Conservation (phyloP, 805 yeast genomes). For the Lipomyces orientalis region DNA sequence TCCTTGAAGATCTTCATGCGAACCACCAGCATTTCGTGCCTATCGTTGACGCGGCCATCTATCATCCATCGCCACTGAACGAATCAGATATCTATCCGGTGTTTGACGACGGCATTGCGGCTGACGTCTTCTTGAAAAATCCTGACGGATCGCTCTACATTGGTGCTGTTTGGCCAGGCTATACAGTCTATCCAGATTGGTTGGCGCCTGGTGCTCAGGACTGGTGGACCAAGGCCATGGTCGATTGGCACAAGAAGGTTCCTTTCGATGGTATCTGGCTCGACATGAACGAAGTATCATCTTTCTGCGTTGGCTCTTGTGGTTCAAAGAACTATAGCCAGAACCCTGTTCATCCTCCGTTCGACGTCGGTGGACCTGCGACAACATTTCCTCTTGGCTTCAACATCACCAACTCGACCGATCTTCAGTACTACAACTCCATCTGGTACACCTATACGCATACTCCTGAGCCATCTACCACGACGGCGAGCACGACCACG, state of each 20-base stretch:
- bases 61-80: slow-evolving; percentile 16
- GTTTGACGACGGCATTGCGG: slow-evolving; percentile 16
- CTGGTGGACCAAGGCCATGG: slow-evolving; percentile 41
- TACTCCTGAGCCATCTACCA: slow-evolving; percentile 15
- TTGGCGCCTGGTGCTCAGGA: slow-evolving; percentile 37
- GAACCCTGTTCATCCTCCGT: slow-evolving; percentile 20
- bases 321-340: slow-evolving; percentile 29
- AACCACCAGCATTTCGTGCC: slow-evolving; percentile 44
- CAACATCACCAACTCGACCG: slow-evolving; percentile 24
- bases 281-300: slow-evolving; percentile 67
- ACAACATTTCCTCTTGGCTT: slow-evolving; percentile 4
- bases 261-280: slow-evolving; percentile 58
- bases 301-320: slow-evolving; percentile 48
- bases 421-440: slow-evolving; percentile 17
- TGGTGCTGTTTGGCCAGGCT: slow-evolving; percentile 48
- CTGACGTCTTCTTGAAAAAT: slow-evolving; percentile 19
- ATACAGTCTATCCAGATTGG: slow-evolving; percentile 46
- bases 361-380: slow-evolving; percentile 7
- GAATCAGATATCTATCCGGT: slow-evolving; percentile 15
- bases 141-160: slow-evolving; percentile 42
- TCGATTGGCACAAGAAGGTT: slow-evolving; percentile 39
- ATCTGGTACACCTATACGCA: slow-evolving; percentile 22
- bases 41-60: slow-evolving; percentile 26
- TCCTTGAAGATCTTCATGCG: slow-evolving; percentile 66
- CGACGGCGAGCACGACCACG: slow-evolving; percentile 22